A percentile compares a stretch with the other conserved stretches of the same genome.
Evolutionary conservation across 371 early-diverging fungal genomes (phyloP).

Genomic region (Nosema muscidifuracis): DNA sequence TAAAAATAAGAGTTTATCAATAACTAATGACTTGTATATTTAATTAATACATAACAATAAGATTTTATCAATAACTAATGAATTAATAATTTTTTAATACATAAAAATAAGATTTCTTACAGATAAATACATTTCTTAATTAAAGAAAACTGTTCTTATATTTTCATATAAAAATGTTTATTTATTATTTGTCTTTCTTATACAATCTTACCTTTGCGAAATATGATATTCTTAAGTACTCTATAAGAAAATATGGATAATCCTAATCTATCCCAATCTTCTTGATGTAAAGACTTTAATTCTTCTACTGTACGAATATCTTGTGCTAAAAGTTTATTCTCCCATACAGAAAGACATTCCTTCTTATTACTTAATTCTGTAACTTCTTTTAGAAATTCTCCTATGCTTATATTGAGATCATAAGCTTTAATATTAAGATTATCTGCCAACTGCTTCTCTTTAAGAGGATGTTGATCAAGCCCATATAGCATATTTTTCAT

Average conservation of each 20-base stretch:
- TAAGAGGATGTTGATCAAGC: conserved; percentile 65
- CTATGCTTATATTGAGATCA: conserved; percentile 43
- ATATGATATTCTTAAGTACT: conserved; percentile 59
- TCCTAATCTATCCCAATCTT: conserved; percentile 61
- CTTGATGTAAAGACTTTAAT: conserved; percentile 55
- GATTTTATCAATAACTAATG: no score
- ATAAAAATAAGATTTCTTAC: no score
- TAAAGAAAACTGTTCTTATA: neutral
- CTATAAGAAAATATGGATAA: conserved; percentile 60
- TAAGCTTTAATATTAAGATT: conserved; percentile 55
- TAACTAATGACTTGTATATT: no score
- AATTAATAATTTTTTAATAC: no score
- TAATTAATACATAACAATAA: no score
- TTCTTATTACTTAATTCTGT: conserved; percentile 30
- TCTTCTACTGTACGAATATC: conserved; percentile 62
- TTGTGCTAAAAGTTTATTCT: conserved; percentile 56
- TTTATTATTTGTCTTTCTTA: neutral
- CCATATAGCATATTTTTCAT: conserved; percentile 66
- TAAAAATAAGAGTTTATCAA: no score
- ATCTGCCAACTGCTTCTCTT: conserved; percentile 63
- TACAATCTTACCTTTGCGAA: conserved; percentile 47
- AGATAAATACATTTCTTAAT: no score
- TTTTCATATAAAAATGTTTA: neutral
- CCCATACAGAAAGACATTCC: conserved; percentile 55
- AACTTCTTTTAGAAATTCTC: conserved; percentile 54